These are phyloP conservation scores for Aspergillus steynii DNA, from an alignment of 495 filamentous ascomycete species.

Conservation along the genomic window DNA sequence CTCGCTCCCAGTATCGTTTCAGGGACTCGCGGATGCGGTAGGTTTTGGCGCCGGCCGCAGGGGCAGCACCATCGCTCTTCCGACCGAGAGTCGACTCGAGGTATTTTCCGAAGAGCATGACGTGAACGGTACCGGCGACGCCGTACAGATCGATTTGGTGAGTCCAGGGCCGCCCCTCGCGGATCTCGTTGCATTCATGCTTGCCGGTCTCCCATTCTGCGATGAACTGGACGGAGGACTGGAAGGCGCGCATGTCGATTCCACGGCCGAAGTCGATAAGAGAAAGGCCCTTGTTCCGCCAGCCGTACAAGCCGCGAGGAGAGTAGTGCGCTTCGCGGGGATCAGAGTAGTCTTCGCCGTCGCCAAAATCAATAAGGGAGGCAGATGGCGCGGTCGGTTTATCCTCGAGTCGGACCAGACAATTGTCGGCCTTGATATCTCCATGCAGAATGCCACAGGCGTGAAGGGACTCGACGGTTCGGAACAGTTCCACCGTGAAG, in stretches of 20 bases:
- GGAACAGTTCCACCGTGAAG: conserved; percentile 86
- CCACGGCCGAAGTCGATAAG: conserved; percentile 95
- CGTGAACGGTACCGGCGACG: conserved; percentile 80
- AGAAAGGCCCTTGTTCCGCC: conserved; percentile 74
- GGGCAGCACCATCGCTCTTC: conserved; percentile 16
- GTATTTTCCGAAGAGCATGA: conserved; percentile 88
- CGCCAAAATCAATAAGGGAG: conserved; percentile 34
- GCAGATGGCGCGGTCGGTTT: conserved; percentile 23
- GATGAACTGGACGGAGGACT: conserved; percentile 76
- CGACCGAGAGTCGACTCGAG: conserved; percentile 73
- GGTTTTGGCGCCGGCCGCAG: conserved; percentile 33
- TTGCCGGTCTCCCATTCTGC: conserved; percentile 88
- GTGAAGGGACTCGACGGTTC: conserved; percentile 87
- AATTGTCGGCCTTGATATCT: conserved; percentile 94
- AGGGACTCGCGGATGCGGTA: conserved; percentile 73
- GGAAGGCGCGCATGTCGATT: conserved; percentile 89
- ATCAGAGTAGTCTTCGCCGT: conserved; percentile 47
- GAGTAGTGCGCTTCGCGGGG: conserved; percentile 57
- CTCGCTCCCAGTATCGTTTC: conserved; percentile 94
- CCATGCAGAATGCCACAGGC: conserved; percentile 80
- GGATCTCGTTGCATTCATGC: conserved; percentile 91
- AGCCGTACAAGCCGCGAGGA: conserved; percentile 71
- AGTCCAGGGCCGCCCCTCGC: conserved; percentile 89
- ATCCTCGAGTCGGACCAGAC: conserved; percentile 78
- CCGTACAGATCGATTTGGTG: conserved; percentile 96